Percentiles rank a stretch among this genome's conserved stretches.
phyloP scores from a whole-genome alignment of 202 grass and related monocot genomes.

The Cymbopogon flexuosus region DNA sequence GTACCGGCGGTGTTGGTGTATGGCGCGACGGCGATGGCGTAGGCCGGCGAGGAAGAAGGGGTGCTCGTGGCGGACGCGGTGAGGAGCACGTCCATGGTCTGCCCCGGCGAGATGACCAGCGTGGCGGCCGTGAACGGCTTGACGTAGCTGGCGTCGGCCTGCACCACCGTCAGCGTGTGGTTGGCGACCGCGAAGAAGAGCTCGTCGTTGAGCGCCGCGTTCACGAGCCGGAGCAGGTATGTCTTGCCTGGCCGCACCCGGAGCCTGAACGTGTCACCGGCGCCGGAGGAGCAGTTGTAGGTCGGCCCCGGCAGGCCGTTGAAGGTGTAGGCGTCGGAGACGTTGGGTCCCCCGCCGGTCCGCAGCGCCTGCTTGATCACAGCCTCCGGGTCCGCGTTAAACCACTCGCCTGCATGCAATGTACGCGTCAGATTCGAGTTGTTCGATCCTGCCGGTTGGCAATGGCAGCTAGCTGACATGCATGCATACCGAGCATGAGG shows the following conservation, averaged over 20 bases:
- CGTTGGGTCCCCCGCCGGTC: constrained; percentile 51
- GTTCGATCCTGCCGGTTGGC: too few relatives aligned
- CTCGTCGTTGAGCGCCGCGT: constrained; percentile 72
- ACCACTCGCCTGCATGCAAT: constrained; percentile 50
- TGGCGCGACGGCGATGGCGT: constrained; percentile 48
- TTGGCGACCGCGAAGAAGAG: constrained; percentile 73
- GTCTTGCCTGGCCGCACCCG: constrained; percentile 40
- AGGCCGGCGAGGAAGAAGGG: background rate
- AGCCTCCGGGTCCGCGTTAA: constrained; percentile 57
- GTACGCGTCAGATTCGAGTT: too few relatives aligned
- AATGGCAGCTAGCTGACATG: too few relatives aligned
- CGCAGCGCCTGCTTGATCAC: constrained; percentile 53
- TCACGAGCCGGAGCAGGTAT: constrained; percentile 67
- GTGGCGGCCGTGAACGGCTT: constrained; percentile 46
- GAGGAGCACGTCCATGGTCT: constrained; percentile 77
- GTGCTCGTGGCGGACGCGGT: background rate
- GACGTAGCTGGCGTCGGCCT: constrained; percentile 66
- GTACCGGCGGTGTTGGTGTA: constrained; percentile 57
- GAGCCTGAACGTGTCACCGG: constrained; percentile 44
- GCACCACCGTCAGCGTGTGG: constrained; percentile 66
- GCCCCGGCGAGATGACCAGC: constrained; percentile 58
- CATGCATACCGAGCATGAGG: constrained; percentile 43
- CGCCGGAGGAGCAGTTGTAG: constrained; percentile 54
- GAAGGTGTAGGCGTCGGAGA: constrained; percentile 75
- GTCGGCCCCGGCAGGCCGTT: constrained; percentile 60